A percentile compares a stretch with the other conserved stretches of the same genome.
phyloP scores from a whole-genome alignment of 2,329 filamentous ascomycete species.

The Sclerotinia subarctica region DNA sequence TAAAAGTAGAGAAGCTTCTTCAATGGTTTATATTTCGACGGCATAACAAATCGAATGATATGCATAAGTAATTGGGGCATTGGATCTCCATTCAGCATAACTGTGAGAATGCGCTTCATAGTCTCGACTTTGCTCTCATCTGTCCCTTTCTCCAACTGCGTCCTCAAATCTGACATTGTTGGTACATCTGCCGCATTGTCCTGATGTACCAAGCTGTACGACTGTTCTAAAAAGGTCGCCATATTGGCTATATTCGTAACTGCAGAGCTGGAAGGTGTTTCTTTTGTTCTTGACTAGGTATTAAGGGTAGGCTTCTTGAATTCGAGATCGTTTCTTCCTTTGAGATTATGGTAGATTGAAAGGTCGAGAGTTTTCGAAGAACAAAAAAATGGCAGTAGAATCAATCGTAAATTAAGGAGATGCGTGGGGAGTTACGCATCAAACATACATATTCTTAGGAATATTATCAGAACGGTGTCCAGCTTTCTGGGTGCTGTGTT shows the following conservation, averaged over 20 bases:
- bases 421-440: constrained; percentile 32
- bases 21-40: constrained; percentile 89
- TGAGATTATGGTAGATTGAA: constrained; percentile 20
- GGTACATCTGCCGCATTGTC: constrained; percentile 96
- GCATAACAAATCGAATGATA: constrained; percentile 99
- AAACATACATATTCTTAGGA: constrained; percentile 16
- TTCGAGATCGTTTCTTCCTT: constrained; percentile 23
- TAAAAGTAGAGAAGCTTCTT: constrained; percentile 99
- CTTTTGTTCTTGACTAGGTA: constrained; percentile 25
- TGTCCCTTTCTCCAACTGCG: constrained; percentile 87
- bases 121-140: constrained; percentile 93
- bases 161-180: constrained; percentile 84
- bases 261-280: constrained; percentile 27
- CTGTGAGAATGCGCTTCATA: constrained; percentile 91
- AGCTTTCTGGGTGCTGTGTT: constrained; percentile 22
- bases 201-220: constrained; percentile 96
- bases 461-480: constrained; percentile 21
- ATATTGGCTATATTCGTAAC: constrained; percentile 54
- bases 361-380: constrained; percentile 21
- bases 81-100: constrained; percentile 97
- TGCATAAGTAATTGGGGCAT: constrained; percentile 97
- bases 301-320: constrained; percentile 24
- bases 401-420: constrained; percentile 27
- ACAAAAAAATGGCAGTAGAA: constrained; percentile 21
- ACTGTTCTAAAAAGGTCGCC: constrained; percentile 90